These are phyloP conservation scores for Podospora pseudocomata DNA, from an alignment of 495 filamentous ascomycete genomes.

Conservation along the genomic window DNA sequence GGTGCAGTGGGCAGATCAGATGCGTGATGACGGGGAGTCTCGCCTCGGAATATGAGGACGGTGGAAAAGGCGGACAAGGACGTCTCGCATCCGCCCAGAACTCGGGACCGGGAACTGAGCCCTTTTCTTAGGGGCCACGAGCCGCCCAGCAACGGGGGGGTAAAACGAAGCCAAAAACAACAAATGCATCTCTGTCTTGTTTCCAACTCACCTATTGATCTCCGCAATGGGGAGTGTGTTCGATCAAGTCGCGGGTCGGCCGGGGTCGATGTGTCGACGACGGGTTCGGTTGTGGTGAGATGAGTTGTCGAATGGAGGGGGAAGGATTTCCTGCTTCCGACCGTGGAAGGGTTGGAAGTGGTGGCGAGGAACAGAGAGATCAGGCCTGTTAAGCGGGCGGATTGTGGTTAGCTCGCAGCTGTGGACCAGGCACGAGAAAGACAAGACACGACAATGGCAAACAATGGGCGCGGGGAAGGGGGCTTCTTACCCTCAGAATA, in stretches of 20 bases:
- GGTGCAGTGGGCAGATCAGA: slow-evolving; percentile 10
- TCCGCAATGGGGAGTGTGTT: slow-evolving; percentile 3
- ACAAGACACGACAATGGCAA: not conserved
- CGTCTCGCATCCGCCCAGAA: slow-evolving; percentile 13
- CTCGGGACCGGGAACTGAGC: slow-evolving; percentile 1
- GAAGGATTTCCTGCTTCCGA: slow-evolving; percentile 17
- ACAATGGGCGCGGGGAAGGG: not conserved
- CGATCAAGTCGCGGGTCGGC: not conserved
- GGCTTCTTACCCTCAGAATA: slow-evolving; percentile 23
- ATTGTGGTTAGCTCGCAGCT: not conserved
- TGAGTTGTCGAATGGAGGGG: slow-evolving; percentile 11
- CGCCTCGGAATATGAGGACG: slow-evolving; percentile 6
- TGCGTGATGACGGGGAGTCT: slow-evolving; percentile 13
- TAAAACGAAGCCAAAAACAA: not conserved
- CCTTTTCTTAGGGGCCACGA: slow-evolving; percentile 4
- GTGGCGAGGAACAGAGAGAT: slow-evolving; percentile 20
- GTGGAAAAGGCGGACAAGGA: slow-evolving; percentile 1
- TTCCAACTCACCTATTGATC: slow-evolving; percentile 13
- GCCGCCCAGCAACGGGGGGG: not conserved
- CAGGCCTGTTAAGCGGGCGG: slow-evolving; percentile 15
- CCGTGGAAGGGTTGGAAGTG: slow-evolving; percentile 7
- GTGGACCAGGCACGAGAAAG: slow-evolving; percentile 3
- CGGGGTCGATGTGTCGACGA: slow-evolving; percentile 7
- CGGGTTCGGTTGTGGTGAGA: not conserved
- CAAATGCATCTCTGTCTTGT: not conserved